Base-by-base conservation (phyloP, 2,329 filamentous ascomycete species). In the Diaporthe caulivora region DNA sequence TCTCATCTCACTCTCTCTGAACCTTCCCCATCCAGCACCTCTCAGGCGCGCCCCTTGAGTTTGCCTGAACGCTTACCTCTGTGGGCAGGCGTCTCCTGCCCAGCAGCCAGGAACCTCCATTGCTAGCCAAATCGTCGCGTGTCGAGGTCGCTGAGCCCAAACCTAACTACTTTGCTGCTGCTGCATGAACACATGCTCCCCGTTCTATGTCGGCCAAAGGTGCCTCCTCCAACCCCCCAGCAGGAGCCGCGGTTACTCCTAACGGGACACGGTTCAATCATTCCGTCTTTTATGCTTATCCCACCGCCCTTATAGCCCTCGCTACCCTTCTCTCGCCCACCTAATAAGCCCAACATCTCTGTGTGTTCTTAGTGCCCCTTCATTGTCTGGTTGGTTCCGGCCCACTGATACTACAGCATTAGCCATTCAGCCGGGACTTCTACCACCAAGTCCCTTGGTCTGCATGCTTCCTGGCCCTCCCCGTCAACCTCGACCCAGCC, bases 341-440 rank as follows among this genome's bases (percentile, higher is more conserved):
- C 44, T 65, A 65, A 65, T 51, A 65, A 65, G 37, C 68, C 44
- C 44, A 71, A 53, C 44, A 51, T 1, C 44, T 71, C 42, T 62
- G 70, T 77, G 75, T 78, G 77, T 76, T 73, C 72, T 75, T 65
- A 37, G 62, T 65, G 62, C 44, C 29, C 44, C 11, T 77, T 78
- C 77, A 75, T 74, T 77, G 77, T 75, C 76, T 77, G 72, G 76
- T 82, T 84, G 80, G 81, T 81, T 81, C 81, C 82, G 80, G 80
- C 77, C 76, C 78, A 77, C 78, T 79, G 79, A 80, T 82, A 78
- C 80, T 81, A 84, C 83, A 83, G 82, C 84, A 86, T 86, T 84
- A 85, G 80, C 84, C 83, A 85, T 86, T 86, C 84, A 86, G 84
- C 84, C 84, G 84, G 85, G 79, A 84, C 80, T 80, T 80, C 78